Conservation (phyloP, 1,139 yeast species). For the Pichia sp. region DNA sequence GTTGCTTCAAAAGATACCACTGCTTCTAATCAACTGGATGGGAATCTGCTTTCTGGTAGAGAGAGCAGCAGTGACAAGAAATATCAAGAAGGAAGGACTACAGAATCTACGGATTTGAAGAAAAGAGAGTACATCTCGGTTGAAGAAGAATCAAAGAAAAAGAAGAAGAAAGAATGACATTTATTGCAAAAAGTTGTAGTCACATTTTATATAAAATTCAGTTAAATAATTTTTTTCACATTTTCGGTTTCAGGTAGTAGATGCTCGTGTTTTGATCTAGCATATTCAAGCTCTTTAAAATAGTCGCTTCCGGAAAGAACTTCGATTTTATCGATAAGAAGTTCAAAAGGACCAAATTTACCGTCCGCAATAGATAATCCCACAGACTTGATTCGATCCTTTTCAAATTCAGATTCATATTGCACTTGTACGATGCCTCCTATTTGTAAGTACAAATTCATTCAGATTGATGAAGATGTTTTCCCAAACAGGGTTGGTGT, state of each 20-base stretch:
- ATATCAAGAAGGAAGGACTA: too few relatives aligned
- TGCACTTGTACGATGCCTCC: constrained; percentile 73
- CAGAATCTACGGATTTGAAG: too few relatives aligned
- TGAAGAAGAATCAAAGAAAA: too few relatives aligned
- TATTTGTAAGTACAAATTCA: constrained; percentile 76
- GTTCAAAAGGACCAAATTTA: constrained; percentile 67
- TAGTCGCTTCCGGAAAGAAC: constrained; percentile 53
- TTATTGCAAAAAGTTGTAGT: too few relatives aligned
- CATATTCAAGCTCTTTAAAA: constrained; percentile 33
- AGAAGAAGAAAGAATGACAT: too few relatives aligned
- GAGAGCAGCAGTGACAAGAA: too few relatives aligned
- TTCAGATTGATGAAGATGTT: constrained; percentile 69
- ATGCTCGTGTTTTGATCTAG: constrained; percentile 19
- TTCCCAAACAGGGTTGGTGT: constrained; percentile 46
- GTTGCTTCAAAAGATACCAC: too few relatives aligned
- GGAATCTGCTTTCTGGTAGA: too few relatives aligned
- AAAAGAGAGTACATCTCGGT: too few relatives aligned
- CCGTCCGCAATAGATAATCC: constrained; percentile 78
- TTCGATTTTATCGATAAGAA: constrained; percentile 68
- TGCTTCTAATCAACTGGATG: too few relatives aligned
- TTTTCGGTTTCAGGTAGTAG: constrained; percentile 6
- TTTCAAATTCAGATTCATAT: constrained; percentile 46
- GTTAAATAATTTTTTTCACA: too few relatives aligned
- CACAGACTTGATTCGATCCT: constrained; percentile 58
- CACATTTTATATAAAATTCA: too few relatives aligned